Evolutionary conservation across 2,329 filamentous ascomycete species (phyloP), one percentile per base, ranked within the genome.

Genomic region (Chrysoporthe deuterocubensis): DNA sequence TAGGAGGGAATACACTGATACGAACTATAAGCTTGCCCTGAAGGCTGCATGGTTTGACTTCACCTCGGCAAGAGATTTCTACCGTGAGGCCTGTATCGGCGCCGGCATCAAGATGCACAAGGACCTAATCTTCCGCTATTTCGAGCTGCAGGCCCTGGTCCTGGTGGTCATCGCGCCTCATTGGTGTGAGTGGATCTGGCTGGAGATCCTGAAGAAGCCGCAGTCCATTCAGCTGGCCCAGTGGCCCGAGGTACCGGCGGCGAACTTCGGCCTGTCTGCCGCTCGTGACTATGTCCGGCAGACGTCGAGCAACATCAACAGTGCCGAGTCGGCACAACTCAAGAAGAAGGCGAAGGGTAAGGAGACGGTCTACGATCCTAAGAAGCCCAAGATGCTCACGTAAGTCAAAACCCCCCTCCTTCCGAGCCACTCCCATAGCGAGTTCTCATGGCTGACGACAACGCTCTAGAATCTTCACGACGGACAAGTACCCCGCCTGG

Each of bases 291-390:
- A 98, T 71, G 66, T 73, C 70, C 42, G 72, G 66, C 11, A 72
- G 40, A 94, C 89, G 34, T 89, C 90, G 50, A 92, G 89, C 69
- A 94, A 89, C 80, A 94, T 98, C 80, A 94, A 91, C 72, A 92
- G 92, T 40, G 92, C 94, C 7, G 95, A 98, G 81, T 90, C 91
- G 18, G 85, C 85, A 68, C 92, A 94, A 78, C 83, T 92, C 73
- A 97, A 97, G 87, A 94, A 92, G 84, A 90, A 96, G 79, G 90
- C 91, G 72, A 98, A 98, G 85, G 96, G 95, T 80, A 97, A 97
- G 83, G 86, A 89, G 71, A 87, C 88, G 8, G 83, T 86, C 21
- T 98, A 96, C 77, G 94, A 99, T 80, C 93, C 94, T 50, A 94
- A 93, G 81, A 91, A 94, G 81, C 89, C 93, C 71, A 98, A 97